Evolutionary conservation across 2,329 filamentous ascomycete species (phyloP).

Genomic region (Colletotrichum echinochloae): DNA sequence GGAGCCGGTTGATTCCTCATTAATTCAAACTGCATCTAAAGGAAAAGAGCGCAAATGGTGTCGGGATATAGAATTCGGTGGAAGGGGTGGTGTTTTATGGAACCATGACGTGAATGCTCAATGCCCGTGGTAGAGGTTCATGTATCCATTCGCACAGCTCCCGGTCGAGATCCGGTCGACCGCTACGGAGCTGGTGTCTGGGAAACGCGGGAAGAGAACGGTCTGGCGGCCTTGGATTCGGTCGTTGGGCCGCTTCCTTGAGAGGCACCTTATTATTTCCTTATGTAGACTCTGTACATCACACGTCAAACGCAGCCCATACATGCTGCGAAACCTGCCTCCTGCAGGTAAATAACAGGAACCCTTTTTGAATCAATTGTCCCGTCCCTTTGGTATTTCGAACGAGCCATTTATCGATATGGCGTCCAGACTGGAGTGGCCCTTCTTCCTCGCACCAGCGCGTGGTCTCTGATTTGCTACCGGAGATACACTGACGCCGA

Average conservation of each 20-base stretch:
- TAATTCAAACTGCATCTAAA: conserved; percentile 40
- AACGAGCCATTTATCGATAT: not conserved
- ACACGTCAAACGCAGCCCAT: conserved; percentile 35
- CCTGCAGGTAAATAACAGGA: conserved; percentile 39
- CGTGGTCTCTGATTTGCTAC: not conserved
- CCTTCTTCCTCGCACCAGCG: not conserved
- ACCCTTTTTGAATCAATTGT: conserved; percentile 10
- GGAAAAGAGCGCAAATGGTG: conserved; percentile 34
- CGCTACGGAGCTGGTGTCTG: conserved; percentile 12
- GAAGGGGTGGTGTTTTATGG: conserved; percentile 28
- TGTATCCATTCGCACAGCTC: conserved; percentile 20
- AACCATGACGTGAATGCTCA: conserved; percentile 34
- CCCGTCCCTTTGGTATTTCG: not conserved
- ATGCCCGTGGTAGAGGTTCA: conserved; percentile 36
- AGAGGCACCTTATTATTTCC: conserved; percentile 39
- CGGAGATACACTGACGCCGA: not conserved
- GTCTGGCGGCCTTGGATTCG: conserved; percentile 20
- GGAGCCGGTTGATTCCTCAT: conserved; percentile 18
- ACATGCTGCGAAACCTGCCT: conserved; percentile 35
- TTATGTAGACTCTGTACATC: conserved; percentile 44
- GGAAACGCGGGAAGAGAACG: conserved; percentile 21
- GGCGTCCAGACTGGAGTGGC: not conserved
- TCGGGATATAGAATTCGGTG: conserved; percentile 34
- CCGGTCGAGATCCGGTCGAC: conserved; percentile 7
- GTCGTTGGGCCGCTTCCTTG: conserved; percentile 13